A percentile compares a stretch with the other conserved stretches of the same genome.
Evolutionary conservation across 2,329 filamentous ascomycete genomes (phyloP).

Genomic region (Ophiostoma quercus): DNA sequence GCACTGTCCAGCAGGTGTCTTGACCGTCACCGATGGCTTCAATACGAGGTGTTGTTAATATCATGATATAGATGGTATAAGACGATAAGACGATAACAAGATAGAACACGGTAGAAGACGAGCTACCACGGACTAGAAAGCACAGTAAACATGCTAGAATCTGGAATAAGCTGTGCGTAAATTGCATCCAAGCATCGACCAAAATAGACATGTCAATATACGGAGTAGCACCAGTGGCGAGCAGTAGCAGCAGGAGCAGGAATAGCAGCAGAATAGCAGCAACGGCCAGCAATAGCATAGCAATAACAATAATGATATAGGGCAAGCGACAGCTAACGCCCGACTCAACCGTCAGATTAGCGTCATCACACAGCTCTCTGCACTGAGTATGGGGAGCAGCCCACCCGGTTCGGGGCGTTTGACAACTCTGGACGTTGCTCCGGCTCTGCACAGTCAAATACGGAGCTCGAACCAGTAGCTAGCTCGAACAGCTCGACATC

Average conservation of each 20-base stretch:
- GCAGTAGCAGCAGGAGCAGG: not conserved
- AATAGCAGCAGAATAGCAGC: too few relatives aligned
- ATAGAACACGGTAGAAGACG: not conserved
- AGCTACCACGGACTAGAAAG: not conserved
- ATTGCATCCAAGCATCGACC: constrained; percentile 2
- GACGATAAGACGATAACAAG: not conserved
- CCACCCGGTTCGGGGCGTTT: constrained; percentile 8
- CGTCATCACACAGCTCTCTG: not conserved
- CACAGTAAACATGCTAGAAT: too few relatives aligned
- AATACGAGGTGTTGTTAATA: not conserved
- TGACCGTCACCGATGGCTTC: not conserved
- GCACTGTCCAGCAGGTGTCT: not conserved
- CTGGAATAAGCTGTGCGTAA: not conserved
- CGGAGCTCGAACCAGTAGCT: not conserved
- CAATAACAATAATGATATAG: not conserved
- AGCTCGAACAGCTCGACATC: not conserved
- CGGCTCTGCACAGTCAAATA: not conserved
- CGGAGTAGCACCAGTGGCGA: not conserved
- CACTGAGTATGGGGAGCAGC: not conserved
- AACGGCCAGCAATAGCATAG: not conserved
- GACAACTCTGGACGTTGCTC: constrained; percentile 15
- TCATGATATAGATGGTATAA: not conserved
- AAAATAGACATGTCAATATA: not conserved
- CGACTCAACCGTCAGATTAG: constrained; percentile 2
- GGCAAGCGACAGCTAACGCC: not conserved